A percentile compares a stretch with the other conserved stretches of the same genome.
Conservation (phyloP, 108 stramenopile genomes). For the Cyclotella kingstonii region DNA sequence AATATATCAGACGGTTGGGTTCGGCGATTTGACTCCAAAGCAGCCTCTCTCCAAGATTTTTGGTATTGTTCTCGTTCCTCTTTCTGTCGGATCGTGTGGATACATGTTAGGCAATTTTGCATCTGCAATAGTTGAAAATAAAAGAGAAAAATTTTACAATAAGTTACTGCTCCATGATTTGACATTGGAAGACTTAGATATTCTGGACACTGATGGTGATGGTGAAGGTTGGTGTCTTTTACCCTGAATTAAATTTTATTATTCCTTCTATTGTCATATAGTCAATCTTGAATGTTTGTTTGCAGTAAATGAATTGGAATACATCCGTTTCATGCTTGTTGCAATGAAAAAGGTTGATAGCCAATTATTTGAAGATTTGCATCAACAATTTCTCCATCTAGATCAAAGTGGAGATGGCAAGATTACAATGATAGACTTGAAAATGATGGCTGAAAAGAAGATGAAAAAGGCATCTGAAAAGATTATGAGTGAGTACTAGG, state of each 20-base stretch:
- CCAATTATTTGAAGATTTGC: slow-evolving; percentile 58
- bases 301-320: slow-evolving; percentile 61
- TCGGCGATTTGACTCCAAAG: slow-evolving; percentile 53
- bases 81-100: slow-evolving; percentile 61
- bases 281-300: neutral
- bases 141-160: slow-evolving; percentile 27
- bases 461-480: slow-evolving; percentile 40
- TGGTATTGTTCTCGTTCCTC: slow-evolving; percentile 56
- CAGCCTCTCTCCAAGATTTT: slow-evolving; percentile 5
- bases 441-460: slow-evolving; percentile 44
- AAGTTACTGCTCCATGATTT: slow-evolving; percentile 36
- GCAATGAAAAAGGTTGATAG: slow-evolving; percentile 75
- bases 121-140: slow-evolving; percentile 35
- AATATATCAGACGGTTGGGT: slow-evolving; percentile 64
- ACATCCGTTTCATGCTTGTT: slow-evolving; percentile 77
- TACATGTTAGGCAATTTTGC: slow-evolving; percentile 52
- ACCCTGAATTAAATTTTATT: neutral
- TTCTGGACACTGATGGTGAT: slow-evolving; percentile 37
- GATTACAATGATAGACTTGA: slow-evolving; percentile 52
- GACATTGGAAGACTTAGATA: slow-evolving; percentile 54
- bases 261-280: too few relatives aligned
- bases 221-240: slow-evolving; percentile 28
- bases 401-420: slow-evolving; percentile 51
- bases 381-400: slow-evolving; percentile 51
- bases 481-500: slow-evolving; percentile 41